Conservation (phyloP, 73 alveolate species). For the Blepharisma japonicum region DNA sequence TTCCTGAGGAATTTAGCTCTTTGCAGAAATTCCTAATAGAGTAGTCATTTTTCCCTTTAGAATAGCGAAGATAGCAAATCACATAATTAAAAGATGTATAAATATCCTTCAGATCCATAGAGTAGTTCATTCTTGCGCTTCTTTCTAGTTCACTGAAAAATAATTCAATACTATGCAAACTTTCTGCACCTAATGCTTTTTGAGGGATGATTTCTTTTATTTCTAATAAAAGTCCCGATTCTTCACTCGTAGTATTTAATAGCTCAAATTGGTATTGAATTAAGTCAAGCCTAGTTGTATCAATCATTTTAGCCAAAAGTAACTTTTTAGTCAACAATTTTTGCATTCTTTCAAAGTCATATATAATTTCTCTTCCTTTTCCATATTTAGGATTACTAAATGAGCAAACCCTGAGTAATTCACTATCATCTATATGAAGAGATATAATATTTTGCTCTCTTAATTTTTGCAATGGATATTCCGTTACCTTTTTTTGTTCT, state of each 20-base stretch:
- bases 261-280: conserved; percentile 16
- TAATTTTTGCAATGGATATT: background rate
- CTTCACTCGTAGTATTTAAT: background rate
- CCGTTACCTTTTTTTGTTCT: background rate
- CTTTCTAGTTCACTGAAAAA: background rate
- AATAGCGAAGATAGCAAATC: background rate
- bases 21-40: background rate
- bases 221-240: background rate
- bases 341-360: conserved; percentile 4
- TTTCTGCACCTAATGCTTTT: too few species aligned
- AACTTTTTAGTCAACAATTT: background rate
- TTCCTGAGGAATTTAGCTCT: background rate
- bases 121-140: background rate
- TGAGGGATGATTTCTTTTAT: background rate
- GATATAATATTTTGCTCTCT: background rate
- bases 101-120: background rate
- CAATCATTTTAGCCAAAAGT: background rate
- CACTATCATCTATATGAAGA: background rate
- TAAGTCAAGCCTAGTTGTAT: background rate
- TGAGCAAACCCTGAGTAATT: background rate
- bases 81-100: background rate
- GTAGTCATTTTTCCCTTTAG: background rate
- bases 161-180: too few species aligned
- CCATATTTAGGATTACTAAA: background rate
- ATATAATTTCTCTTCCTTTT: background rate